Conservation (phyloP, 352 stramenopile species). For the Phytophthora constricta region DNA sequence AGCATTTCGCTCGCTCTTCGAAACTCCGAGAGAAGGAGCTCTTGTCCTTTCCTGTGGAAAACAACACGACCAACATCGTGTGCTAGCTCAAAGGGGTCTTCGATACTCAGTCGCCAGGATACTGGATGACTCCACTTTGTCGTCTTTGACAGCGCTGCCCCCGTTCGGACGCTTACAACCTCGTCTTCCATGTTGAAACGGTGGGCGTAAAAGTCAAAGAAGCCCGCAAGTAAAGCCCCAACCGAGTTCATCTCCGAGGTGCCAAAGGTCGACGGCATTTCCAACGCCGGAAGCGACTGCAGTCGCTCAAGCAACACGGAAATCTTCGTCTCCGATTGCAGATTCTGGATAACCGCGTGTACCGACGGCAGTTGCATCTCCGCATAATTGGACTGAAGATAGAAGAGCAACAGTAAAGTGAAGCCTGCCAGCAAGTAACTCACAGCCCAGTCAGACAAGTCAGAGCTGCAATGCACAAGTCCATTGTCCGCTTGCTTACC, state of each 20-base stretch:
- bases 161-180: slow-evolving; percentile 93
- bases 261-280: slow-evolving; percentile 58
- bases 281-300: slow-evolving; percentile 60
- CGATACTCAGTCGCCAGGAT: slow-evolving; percentile 84
- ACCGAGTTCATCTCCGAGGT: slow-evolving; percentile 84
- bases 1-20: slow-evolving; percentile 63
- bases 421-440: slow-evolving; percentile 76
- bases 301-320: slow-evolving; percentile 77
- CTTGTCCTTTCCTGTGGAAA: slow-evolving; percentile 74
- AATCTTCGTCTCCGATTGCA: slow-evolving; percentile 93
- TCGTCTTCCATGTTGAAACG: slow-evolving; percentile 95
- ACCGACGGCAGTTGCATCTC: slow-evolving; percentile 61
- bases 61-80: slow-evolving; percentile 85
- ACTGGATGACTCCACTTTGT: slow-evolving; percentile 74
- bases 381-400: slow-evolving; percentile 88
- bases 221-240: slow-evolving; percentile 92
- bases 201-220: slow-evolving; percentile 97
- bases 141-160: slow-evolving; percentile 62
- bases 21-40: slow-evolving; percentile 68
- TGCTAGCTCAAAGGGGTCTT: slow-evolving; percentile 86
- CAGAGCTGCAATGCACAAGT: too few relatives aligned
- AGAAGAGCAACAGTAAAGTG: slow-evolving; percentile 97
- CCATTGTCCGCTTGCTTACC: slow-evolving; percentile 53
- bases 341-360: slow-evolving; percentile 51
- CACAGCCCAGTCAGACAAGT: slow-evolving; percentile 10